phyloP scores from a whole-genome alignment of 768 basidiomycete genomes.

The Rhodosporidiobolus odoratus region DNA sequence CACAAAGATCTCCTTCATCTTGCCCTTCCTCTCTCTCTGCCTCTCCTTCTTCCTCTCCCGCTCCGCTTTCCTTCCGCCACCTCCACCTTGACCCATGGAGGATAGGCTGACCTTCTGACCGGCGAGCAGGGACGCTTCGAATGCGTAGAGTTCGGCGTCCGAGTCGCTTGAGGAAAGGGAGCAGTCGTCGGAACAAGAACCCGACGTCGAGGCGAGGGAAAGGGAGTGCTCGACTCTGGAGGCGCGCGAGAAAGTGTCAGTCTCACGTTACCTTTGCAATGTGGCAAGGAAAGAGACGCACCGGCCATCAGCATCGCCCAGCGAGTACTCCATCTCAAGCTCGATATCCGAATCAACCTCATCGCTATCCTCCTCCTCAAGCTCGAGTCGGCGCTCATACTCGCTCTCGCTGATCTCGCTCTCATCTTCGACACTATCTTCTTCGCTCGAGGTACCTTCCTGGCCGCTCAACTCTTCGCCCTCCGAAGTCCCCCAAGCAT shows the following conservation, averaged over 20 bases:
- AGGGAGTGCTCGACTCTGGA: constrained; percentile 28
- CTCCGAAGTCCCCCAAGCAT: background rate
- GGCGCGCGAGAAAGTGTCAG: too few relatives aligned
- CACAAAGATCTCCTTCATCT: constrained; percentile 17
- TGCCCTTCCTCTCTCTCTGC: constrained; percentile 27
- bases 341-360: constrained; percentile 28
- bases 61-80: constrained; percentile 10
- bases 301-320: constrained; percentile 29
- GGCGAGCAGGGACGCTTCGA: constrained; percentile 26
- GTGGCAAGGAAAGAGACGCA: background rate
- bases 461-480: background rate
- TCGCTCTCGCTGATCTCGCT: constrained; percentile 14
- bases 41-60: constrained; percentile 25
- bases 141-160: constrained; percentile 21
- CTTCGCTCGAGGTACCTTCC: constrained; percentile 3
- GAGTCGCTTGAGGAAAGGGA: constrained; percentile 28
- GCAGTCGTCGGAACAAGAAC: constrained; percentile 19
- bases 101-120: constrained; percentile 23
- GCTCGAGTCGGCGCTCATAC: background rate
- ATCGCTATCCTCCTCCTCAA: constrained; percentile 24
- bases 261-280: too few relatives aligned
- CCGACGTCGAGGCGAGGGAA: constrained; percentile 16
- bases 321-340: constrained; percentile 28
- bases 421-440: constrained; percentile 4
- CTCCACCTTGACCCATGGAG: constrained; percentile 9